Percentiles rank a stretch among this genome's conserved stretches.
These are phyloP conservation scores for Dujonia santamariae DNA, from an alignment of 1,139 yeast genomes.

Conservation along the genomic window DNA sequence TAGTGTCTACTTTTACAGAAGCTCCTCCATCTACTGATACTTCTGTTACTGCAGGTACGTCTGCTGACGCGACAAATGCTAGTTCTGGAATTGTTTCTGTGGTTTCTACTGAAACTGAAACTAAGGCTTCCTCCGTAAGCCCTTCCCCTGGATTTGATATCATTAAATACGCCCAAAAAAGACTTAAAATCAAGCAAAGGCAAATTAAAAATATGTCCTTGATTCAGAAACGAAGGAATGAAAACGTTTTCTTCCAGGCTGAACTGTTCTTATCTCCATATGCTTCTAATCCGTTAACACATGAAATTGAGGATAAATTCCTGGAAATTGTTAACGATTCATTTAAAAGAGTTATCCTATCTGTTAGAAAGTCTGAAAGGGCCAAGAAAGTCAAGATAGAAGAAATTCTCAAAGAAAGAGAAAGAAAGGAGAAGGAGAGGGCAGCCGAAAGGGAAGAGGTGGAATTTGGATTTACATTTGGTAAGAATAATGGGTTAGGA, in stretches of 20 bases:
- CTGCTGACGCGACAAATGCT: too few species aligned
- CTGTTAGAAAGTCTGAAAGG: slow-evolving; percentile 35
- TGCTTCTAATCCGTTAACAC: slow-evolving; percentile 23
- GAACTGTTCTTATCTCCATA: slow-evolving; percentile 43
- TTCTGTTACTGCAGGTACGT: too few species aligned
- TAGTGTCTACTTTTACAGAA: too few species aligned
- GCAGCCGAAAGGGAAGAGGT: slow-evolving; percentile 20
- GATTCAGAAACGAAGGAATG: slow-evolving; percentile 20
- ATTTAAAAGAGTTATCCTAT: slow-evolving; percentile 32
- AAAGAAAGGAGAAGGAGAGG: slow-evolving; percentile 16
- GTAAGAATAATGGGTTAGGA: slow-evolving; percentile 12
- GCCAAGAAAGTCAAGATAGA: slow-evolving; percentile 21
- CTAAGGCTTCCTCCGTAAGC: slow-evolving; percentile 13
- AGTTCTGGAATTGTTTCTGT: too few species aligned
- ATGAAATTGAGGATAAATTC: slow-evolving; percentile 24
- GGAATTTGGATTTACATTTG: slow-evolving; percentile 33
- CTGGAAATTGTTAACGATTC: slow-evolving; percentile 27
- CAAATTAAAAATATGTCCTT: slow-evolving; percentile 18
- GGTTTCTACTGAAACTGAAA: too few species aligned
- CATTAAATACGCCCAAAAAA: slow-evolving; percentile 49
- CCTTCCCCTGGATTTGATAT: slow-evolving; percentile 41
- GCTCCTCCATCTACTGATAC: too few species aligned
- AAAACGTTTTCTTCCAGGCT: slow-evolving; percentile 44
- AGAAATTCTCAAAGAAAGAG: slow-evolving; percentile 20
- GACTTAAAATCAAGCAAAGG: slow-evolving; percentile 27